Evolutionary conservation across 768 basidiomycete species (phyloP).

Genomic region (Tephrocybe sp.): DNA sequence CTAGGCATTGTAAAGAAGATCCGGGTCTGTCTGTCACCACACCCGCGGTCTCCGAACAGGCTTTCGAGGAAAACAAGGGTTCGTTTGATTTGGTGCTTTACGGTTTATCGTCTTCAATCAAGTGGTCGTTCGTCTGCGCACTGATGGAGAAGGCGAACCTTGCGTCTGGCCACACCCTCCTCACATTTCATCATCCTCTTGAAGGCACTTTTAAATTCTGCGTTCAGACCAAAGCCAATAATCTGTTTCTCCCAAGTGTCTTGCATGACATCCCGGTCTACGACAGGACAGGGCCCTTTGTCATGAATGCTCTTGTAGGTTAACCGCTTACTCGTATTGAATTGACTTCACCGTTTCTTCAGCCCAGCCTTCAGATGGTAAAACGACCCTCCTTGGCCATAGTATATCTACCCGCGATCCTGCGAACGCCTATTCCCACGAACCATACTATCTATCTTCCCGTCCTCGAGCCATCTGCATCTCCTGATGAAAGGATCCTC

Average conservation of each 20-base stretch:
- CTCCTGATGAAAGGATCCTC: constrained; percentile 9
- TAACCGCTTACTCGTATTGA: constrained; percentile 24
- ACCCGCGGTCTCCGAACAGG: constrained; percentile 33
- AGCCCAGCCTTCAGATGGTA: constrained; percentile 38
- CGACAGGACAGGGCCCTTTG: constrained; percentile 32
- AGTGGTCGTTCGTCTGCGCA: constrained; percentile 59
- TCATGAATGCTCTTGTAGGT: constrained; percentile 30
- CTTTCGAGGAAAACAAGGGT: constrained; percentile 24
- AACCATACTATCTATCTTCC: constrained; percentile 56
- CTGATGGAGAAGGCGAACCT: constrained; percentile 54
- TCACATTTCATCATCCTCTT: constrained; percentile 23
- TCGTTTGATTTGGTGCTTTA: constrained; percentile 68
- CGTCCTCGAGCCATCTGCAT: constrained; percentile 37
- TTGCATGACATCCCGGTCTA: constrained; percentile 31
- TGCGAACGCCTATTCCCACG: constrained; percentile 25
- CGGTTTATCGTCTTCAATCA: constrained; percentile 54
- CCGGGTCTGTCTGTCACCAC: constrained; percentile 29
- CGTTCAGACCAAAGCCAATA: constrained; percentile 24
- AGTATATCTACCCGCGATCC: constrained; percentile 57
- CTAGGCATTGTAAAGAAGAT: constrained; percentile 26
- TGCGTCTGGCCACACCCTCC: constrained; percentile 33
- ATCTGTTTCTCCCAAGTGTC: constrained; percentile 20
- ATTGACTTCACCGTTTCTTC: constrained; percentile 35
- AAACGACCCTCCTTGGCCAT: constrained; percentile 62
- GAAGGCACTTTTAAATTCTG: constrained; percentile 25